A percentile compares a stretch with the other conserved stretches of the same genome.
Evolutionary conservation across 306 rosid genomes (phyloP).

Genomic region (Castanea crenata): DNA sequence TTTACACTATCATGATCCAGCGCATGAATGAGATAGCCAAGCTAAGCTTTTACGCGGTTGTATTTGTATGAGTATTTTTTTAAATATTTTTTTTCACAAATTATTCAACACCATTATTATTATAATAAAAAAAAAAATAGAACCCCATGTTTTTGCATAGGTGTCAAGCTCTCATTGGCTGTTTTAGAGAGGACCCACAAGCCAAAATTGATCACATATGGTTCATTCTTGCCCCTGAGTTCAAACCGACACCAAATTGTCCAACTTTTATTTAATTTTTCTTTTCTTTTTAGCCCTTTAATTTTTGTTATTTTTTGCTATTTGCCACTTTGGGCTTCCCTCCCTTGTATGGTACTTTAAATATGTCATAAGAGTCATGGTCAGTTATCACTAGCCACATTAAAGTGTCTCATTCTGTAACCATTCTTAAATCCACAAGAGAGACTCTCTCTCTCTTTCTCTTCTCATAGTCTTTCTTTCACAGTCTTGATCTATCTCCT

Average conservation of each 20-base stretch:
- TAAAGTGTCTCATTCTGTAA: constrained; percentile 9
- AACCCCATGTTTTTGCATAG: not conserved
- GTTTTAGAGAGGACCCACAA: not conserved
- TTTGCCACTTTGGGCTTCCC: not conserved
- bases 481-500: too few relatives aligned
- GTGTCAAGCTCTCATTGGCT: not conserved
- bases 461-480: not conserved
- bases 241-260: constrained; percentile 1
- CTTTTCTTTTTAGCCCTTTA: too few relatives aligned
- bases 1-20: constrained; percentile 24
- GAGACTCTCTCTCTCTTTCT: not conserved
- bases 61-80: too few relatives aligned
- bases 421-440: not conserved
- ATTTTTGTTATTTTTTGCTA: not conserved
- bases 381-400: not conserved
- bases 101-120: not conserved
- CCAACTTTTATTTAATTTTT: not conserved
- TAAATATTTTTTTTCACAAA: not conserved
- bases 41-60: constrained; percentile 28
- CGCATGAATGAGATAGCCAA: constrained; percentile 6
- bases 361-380: not conserved
- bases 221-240: not conserved
- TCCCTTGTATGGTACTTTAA: not conserved
- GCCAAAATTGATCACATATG: not conserved
- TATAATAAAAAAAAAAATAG: not conserved